phyloP scores from a whole-genome alignment of 2,329 filamentous ascomycete genomes.

The Alternaria sp. region DNA sequence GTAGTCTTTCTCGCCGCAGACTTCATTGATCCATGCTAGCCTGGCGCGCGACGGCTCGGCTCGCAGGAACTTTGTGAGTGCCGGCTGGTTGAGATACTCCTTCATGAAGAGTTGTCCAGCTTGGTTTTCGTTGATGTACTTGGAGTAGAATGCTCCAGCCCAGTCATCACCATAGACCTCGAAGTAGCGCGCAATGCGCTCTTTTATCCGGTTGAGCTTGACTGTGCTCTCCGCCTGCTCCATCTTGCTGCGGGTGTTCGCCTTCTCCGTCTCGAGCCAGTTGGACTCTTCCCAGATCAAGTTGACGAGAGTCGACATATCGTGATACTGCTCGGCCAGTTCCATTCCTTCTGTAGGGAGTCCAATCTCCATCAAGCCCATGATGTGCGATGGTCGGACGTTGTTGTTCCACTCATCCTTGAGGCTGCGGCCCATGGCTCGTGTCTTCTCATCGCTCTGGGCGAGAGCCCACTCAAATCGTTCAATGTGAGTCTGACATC shows the following conservation, averaged over 20 bases:
- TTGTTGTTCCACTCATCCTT: slow-evolving; percentile 49
- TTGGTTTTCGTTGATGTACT: slow-evolving; percentile 66
- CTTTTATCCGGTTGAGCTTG: slow-evolving; percentile 53
- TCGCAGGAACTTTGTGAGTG: slow-evolving; percentile 79
- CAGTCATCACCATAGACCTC: slow-evolving; percentile 69
- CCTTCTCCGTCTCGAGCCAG: slow-evolving; percentile 45
- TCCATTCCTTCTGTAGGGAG: slow-evolving; percentile 64
- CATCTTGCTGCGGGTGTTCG: slow-evolving; percentile 42
- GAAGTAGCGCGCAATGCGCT: slow-evolving; percentile 61
- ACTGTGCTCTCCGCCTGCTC: slow-evolving; percentile 41
- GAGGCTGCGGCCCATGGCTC: slow-evolving; percentile 57
- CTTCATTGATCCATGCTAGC: slow-evolving; percentile 94
- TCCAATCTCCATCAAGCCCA: slow-evolving; percentile 55
- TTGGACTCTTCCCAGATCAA: slow-evolving; percentile 55
- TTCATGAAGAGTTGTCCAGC: slow-evolving; percentile 63
- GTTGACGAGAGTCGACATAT: slow-evolving; percentile 68
- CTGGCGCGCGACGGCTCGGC: slow-evolving; percentile 74
- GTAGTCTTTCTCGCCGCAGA: slow-evolving; percentile 77
- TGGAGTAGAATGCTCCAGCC: slow-evolving; percentile 79
- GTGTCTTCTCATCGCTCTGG: slow-evolving; percentile 57
- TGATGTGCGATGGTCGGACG: slow-evolving; percentile 51
- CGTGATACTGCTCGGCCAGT: slow-evolving; percentile 67
- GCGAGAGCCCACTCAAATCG: slow-evolving; percentile 64
- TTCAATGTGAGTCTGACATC: slow-evolving; percentile 65
- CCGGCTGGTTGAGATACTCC: slow-evolving; percentile 71